A percentile compares a stretch with the other conserved stretches of the same genome.
phyloP scores from a whole-genome alignment of 2,329 filamentous ascomycete genomes.

The Cercospora nicotianae region DNA sequence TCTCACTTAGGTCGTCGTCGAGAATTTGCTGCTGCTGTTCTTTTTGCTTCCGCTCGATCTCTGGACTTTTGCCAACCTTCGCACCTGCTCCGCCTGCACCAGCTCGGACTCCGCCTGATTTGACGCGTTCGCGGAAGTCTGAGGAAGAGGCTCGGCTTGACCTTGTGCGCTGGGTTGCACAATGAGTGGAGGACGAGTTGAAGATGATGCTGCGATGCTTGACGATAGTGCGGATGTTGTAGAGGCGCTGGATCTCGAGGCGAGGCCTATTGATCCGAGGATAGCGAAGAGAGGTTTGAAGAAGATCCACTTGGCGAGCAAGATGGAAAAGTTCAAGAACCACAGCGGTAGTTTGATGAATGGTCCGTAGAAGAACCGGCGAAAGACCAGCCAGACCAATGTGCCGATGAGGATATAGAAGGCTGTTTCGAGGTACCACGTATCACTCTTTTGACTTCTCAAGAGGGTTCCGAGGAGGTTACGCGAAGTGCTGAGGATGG shows the following conservation, averaged over 20 bases:
- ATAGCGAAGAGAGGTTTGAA: constrained; percentile 47
- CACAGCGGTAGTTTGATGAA: constrained; percentile 71
- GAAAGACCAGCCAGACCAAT: constrained; percentile 80
- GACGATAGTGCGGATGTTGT: neutral
- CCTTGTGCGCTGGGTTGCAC: constrained; percentile 48
- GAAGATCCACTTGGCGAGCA: constrained; percentile 34
- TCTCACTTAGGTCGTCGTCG: constrained; percentile 40
- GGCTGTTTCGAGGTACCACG: constrained; percentile 92
- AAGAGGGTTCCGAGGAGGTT: constrained; percentile 77
- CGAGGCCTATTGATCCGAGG: constrained; percentile 53
- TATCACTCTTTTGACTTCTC: constrained; percentile 89
- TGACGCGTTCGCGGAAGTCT: constrained; percentile 20
- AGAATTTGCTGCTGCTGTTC: constrained; percentile 31
- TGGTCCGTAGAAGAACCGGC: constrained; percentile 83
- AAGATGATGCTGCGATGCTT: constrained; percentile 25
- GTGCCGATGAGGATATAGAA: constrained; percentile 79
- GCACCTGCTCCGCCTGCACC: constrained; percentile 53
- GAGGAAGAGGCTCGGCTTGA: constrained; percentile 37
- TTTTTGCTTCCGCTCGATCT: constrained; percentile 3
- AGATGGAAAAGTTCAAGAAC: constrained; percentile 26
- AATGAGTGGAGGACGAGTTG: constrained; percentile 42
- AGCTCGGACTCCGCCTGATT: constrained; percentile 43
- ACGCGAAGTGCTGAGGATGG: constrained; percentile 70
- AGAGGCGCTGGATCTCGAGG: neutral
- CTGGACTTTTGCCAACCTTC: constrained; percentile 31